Evolutionary conservation across 352 stramenopile genomes (phyloP).

Genomic region (Globisporangium splendens): DNA sequence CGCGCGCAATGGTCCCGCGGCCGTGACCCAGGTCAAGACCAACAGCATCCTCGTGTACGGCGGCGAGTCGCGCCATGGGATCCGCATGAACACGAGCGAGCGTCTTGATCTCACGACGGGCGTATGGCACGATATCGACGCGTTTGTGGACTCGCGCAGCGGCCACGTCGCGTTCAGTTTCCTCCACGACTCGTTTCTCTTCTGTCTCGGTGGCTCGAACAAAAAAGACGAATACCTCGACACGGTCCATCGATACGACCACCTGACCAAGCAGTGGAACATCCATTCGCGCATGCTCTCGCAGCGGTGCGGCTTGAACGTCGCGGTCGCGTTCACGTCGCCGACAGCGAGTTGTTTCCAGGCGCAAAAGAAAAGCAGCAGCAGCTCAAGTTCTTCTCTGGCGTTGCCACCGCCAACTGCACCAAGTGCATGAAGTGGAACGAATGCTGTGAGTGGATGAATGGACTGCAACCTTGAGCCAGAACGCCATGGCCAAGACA

Average conservation of each 20-base stretch:
- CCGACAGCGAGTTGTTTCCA: conserved; percentile 38
- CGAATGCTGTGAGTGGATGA: too few species aligned
- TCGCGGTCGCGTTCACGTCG: conserved; percentile 43
- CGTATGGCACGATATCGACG: conserved; percentile 45
- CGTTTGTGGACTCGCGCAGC: conserved; percentile 61
- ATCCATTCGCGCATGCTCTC: conserved; percentile 54
- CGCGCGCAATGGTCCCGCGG: conserved; percentile 57
- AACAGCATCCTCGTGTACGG: conserved; percentile 65
- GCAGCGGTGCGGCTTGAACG: conserved; percentile 62
- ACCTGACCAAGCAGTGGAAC: conserved; percentile 58
- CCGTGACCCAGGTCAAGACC: conserved; percentile 36
- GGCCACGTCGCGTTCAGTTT: conserved; percentile 61
- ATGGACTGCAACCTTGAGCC: too few species aligned
- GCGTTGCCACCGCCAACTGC: conserved; percentile 5
- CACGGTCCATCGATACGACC: conserved; percentile 62
- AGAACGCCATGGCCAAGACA: too few species aligned
- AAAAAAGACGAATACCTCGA: conserved; percentile 76
- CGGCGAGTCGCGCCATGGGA: conserved; percentile 59
- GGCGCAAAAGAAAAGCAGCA: conserved; percentile 18
- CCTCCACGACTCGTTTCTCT: conserved; percentile 64
- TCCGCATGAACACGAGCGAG: conserved; percentile 64
- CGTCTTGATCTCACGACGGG: conserved; percentile 34
- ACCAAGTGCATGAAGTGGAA: conserved; percentile 3
- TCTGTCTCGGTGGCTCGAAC: conserved; percentile 67
- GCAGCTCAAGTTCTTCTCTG: not conserved